Conservation (phyloP, 176 grass and related monocot species). For the Zizania latifolia region DNA sequence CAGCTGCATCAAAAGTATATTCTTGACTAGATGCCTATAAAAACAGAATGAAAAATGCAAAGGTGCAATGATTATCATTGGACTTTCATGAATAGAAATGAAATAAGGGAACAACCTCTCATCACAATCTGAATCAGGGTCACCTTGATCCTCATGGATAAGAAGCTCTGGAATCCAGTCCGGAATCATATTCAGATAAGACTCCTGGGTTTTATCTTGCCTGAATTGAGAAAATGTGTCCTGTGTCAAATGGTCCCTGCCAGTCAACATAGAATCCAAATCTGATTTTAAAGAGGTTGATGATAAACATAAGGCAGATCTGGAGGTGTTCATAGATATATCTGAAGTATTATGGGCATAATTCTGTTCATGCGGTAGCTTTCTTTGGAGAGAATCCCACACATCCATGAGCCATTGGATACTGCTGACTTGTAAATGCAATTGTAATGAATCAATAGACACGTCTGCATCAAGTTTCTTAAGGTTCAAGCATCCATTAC, state of each 20-base stretch:
- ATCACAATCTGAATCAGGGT: conserved; percentile 71
- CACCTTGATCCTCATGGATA: conserved; percentile 43
- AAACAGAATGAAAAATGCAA: neutral
- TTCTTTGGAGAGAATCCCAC: conserved; percentile 53
- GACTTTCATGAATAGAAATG: neutral
- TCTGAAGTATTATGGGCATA: conserved; percentile 34
- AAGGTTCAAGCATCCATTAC: conserved; percentile 70
- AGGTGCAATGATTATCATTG: neutral
- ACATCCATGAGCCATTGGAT: conserved; percentile 60
- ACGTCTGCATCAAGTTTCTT: conserved; percentile 81
- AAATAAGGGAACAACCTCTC: conserved; percentile 62
- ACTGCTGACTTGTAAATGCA: conserved; percentile 70
- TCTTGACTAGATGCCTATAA: neutral
- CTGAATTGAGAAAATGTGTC: conserved; percentile 32
- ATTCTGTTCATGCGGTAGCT: conserved; percentile 28
- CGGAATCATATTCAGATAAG: conserved; percentile 69
- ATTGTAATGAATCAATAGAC: conserved; percentile 64
- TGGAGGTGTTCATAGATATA: conserved; percentile 31
- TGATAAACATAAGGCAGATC: conserved; percentile 22
- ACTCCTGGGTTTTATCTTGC: conserved; percentile 58
- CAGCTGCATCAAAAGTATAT: neutral
- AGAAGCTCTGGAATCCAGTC: conserved; percentile 71
- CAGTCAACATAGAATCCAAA: conserved; percentile 28
- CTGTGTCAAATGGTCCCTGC: conserved; percentile 20
- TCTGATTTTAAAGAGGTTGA: conserved; percentile 31